Conservation (phyloP, 1,284 basidiomycete species). For the Vanrija pseudolonga region DNA sequence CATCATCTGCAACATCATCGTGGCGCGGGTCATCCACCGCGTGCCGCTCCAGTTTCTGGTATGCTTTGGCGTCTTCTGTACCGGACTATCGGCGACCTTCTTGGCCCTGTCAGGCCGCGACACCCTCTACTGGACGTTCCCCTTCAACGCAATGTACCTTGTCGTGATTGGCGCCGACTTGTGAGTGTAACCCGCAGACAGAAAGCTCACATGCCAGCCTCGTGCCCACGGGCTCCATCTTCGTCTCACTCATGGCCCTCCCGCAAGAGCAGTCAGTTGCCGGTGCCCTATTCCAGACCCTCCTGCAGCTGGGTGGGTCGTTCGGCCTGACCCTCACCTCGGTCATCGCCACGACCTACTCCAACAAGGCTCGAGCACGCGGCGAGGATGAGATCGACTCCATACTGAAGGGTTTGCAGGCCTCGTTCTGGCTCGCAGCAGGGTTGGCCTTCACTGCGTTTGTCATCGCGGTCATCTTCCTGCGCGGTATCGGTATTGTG, state of each 20-base stretch:
- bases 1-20: constrained; percentile 56
- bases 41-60: constrained; percentile 35
- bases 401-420: constrained; percentile 32
- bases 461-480: constrained; percentile 27
- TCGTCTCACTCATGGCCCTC: constrained; percentile 62
- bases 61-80: constrained; percentile 59
- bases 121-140: constrained; percentile 8
- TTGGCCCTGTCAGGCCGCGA: constrained; percentile 63
- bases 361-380: background rate
- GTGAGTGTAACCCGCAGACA: constrained; percentile 13
- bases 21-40: constrained; percentile 26
- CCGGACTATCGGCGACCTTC: constrained; percentile 58
- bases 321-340: constrained; percentile 68
- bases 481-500: constrained; percentile 35
- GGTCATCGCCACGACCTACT: constrained; percentile 55
- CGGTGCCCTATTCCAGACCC: constrained; percentile 54
- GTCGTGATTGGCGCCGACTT: constrained; percentile 71
- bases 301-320: constrained; percentile 59
- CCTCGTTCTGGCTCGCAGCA: constrained; percentile 42
- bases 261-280: constrained; percentile 69
- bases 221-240: constrained; percentile 65
- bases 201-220: constrained; percentile 41
- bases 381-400: constrained; percentile 18
- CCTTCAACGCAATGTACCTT: constrained; percentile 46
- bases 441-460: constrained; percentile 32